phyloP scores from a whole-genome alignment of 306 rosid genomes.

The Inga oerstediana region DNA sequence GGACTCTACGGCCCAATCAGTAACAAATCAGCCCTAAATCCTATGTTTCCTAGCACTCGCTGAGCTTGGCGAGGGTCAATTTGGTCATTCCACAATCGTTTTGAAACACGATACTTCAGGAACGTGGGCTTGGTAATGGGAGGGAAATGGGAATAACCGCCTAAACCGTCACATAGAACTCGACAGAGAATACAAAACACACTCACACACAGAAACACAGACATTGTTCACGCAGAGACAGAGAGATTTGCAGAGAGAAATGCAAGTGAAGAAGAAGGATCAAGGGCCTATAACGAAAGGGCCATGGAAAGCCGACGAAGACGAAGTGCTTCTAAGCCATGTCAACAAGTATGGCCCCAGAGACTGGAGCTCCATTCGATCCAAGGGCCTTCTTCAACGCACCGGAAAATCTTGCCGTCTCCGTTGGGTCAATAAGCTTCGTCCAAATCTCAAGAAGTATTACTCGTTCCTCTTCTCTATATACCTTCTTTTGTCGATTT shows the following conservation, averaged over 20 bases:
- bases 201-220: neutral
- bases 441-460: conserved; percentile 88
- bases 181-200: neutral
- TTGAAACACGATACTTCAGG: conserved; percentile 11
- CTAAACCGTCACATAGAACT: conserved; percentile 37
- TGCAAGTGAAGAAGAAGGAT: conserved; percentile 56
- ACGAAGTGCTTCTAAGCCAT: conserved; percentile 66
- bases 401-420: conserved; percentile 97
- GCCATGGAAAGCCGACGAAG: conserved; percentile 86
- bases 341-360: conserved; percentile 77
- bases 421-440: conserved; percentile 96
- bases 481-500: neutral
- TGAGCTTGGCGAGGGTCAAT: neutral
- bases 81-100: neutral
- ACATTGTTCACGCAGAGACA: neutral
- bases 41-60: neutral
- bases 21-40: neutral
- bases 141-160: conserved; percentile 41
- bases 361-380: conserved; percentile 99
- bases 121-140: conserved; percentile 34
- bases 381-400: conserved; percentile 87
- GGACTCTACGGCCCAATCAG: neutral
- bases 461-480: neutral
- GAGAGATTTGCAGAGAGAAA: conserved; percentile 14
- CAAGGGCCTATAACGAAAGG: conserved; percentile 68